Conservation (phyloP, 2,329 filamentous ascomycete species). For the Fusarium cyanostomum region DNA sequence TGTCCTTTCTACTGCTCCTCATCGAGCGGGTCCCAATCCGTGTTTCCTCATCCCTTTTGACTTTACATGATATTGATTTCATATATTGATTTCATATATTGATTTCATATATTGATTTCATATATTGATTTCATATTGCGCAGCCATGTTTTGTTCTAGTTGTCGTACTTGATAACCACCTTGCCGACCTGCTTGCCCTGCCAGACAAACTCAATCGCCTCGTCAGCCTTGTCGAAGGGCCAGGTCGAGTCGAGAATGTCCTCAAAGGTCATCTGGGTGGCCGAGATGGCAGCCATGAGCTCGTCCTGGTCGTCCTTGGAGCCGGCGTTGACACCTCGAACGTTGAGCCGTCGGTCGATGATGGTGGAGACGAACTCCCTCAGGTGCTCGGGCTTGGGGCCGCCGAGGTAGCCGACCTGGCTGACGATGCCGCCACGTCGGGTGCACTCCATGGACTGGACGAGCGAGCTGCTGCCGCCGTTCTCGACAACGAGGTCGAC, state of each 20-base stretch:
- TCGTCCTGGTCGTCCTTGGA: constrained; percentile 53
- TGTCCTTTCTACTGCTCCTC: not conserved
- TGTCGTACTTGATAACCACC: constrained; percentile 43
- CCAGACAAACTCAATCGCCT: constrained; percentile 54
- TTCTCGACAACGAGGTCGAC: constrained; percentile 61
- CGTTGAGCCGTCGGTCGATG: constrained; percentile 49
- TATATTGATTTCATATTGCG: too few relatives aligned
- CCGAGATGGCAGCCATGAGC: constrained; percentile 48
- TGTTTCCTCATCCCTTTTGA: not conserved
- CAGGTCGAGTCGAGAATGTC: constrained; percentile 52
- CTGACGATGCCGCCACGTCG: constrained; percentile 44
- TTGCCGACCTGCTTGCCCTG: constrained; percentile 56
- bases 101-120: too few relatives aligned
- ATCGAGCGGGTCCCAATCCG: not conserved
- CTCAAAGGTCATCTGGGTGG: constrained; percentile 48
- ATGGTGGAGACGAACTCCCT: constrained; percentile 48
- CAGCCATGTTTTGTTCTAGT: too few relatives aligned
- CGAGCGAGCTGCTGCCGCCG: constrained; percentile 44
- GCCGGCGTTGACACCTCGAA: constrained; percentile 53
- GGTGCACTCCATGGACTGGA: not conserved
- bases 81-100: too few relatives aligned
- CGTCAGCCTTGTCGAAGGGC: constrained; percentile 52
- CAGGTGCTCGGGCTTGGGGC: constrained; percentile 43
- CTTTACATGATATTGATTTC: too few relatives aligned
- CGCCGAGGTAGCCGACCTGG: constrained; percentile 54